phyloP scores from a whole-genome alignment of 2,329 filamentous ascomycete species.

The Colletotrichum sp. region DNA sequence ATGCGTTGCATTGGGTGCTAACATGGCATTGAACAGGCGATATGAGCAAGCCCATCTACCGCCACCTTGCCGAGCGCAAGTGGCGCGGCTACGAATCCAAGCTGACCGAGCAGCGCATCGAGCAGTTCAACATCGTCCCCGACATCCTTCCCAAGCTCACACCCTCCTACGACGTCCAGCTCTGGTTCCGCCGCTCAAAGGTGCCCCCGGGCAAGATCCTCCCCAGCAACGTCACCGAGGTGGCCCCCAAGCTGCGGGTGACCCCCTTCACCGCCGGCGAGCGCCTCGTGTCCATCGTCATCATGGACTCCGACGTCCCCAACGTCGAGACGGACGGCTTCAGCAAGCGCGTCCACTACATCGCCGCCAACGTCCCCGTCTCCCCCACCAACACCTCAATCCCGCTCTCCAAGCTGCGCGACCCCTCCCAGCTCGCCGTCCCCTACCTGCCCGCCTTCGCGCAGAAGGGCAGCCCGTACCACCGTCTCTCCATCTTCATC shows the following conservation, averaged over 20 bases:
- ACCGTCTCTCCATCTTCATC: slow-evolving; percentile 84
- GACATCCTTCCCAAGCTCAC: slow-evolving; percentile 85
- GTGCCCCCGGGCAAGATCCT: slow-evolving; percentile 81
- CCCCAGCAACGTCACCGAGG: slow-evolving; percentile 74
- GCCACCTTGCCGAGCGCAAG: slow-evolving; percentile 83
- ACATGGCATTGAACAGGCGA: slow-evolving; percentile 64
- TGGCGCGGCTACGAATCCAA: slow-evolving; percentile 85
- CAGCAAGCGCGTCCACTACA: slow-evolving; percentile 82
- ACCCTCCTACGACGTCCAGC: slow-evolving; percentile 78
- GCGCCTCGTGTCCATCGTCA: slow-evolving; percentile 82
- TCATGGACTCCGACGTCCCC: slow-evolving; percentile 91
- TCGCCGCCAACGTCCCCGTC: slow-evolving; percentile 71
- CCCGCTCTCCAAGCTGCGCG: slow-evolving; percentile 66
- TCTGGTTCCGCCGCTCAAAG: slow-evolving; percentile 77
- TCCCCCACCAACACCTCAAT: slow-evolving; percentile 61
- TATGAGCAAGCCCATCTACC: slow-evolving; percentile 96
- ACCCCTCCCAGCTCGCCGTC: slow-evolving; percentile 69
- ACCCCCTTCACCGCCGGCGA: slow-evolving; percentile 85
- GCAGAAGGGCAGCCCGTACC: slow-evolving; percentile 90
- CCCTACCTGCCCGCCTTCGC: slow-evolving; percentile 88
- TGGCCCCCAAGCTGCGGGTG: slow-evolving; percentile 76
- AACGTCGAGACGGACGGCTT: slow-evolving; percentile 78
- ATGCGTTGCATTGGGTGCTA: not conserved
- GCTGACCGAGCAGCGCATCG: slow-evolving; percentile 83
- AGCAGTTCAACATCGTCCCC: slow-evolving; percentile 85